Percentiles rank a stretch among this genome's conserved stretches.
Evolutionary conservation across 495 filamentous ascomycete genomes (phyloP).

Genomic region (Tuber umbilicatum): DNA sequence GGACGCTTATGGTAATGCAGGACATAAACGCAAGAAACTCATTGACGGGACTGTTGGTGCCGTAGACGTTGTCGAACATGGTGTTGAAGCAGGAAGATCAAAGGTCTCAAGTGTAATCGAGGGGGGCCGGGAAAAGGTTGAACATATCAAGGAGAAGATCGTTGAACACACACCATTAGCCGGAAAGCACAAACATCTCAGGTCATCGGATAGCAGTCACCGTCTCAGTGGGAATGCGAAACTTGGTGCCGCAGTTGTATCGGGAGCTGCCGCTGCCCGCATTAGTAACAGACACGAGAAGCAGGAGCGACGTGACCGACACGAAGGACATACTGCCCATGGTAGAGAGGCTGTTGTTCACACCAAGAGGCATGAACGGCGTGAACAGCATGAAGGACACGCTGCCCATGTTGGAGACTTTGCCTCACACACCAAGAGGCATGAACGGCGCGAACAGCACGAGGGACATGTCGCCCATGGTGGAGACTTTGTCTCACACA

Average conservation of each 20-base stretch:
- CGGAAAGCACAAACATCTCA: slow-evolving; percentile 13
- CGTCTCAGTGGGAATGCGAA: slow-evolving; percentile 18
- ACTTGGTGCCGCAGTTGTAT: slow-evolving; percentile 21
- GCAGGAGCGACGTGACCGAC: slow-evolving; percentile 9
- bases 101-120: slow-evolving; percentile 22
- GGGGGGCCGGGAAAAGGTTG: slow-evolving; percentile 15
- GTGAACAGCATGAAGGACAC: no score
- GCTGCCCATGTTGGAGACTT: slow-evolving; percentile 6
- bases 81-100: slow-evolving; percentile 22
- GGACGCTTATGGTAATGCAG: slow-evolving; percentile 30
- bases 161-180: slow-evolving; percentile 14
- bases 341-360: slow-evolving; percentile 21
- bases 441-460: slow-evolving; percentile 5
- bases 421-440: slow-evolving; percentile 5
- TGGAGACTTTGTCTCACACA: not conserved
- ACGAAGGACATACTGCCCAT: slow-evolving; percentile 19
- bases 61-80: slow-evolving; percentile 21
- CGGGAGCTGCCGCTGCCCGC: slow-evolving; percentile 21
- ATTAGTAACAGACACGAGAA: slow-evolving; percentile 5
- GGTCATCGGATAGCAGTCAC: slow-evolving; percentile 8
- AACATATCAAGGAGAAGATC: slow-evolving; percentile 22
- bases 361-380: slow-evolving; percentile 9
- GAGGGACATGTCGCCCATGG: slow-evolving; percentile 2
- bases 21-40: slow-evolving; percentile 29
- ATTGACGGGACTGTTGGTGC: slow-evolving; percentile 29